Conservation (phyloP, 1,284 basidiomycete genomes). For the Rhodotorula mucilaginosa region DNA sequence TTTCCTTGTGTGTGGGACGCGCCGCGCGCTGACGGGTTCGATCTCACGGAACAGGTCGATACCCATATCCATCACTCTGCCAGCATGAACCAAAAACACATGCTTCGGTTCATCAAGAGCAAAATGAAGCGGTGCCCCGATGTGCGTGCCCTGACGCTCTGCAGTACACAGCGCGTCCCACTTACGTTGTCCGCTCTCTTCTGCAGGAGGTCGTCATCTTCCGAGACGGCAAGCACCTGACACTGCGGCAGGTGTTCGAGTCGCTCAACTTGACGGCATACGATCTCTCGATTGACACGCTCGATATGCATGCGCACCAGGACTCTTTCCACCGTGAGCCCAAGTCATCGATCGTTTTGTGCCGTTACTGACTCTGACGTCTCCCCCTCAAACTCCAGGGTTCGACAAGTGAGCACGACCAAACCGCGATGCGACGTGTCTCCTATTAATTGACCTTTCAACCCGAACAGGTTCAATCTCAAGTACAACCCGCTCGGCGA, state of each 20-base stretch:
- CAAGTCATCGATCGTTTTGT: slow-evolving; percentile 57
- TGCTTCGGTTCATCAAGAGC: slow-evolving; percentile 98
- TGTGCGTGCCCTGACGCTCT: slow-evolving; percentile 42
- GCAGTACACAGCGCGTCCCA: background rate
- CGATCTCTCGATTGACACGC: slow-evolving; percentile 95
- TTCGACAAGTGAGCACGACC: slow-evolving; percentile 68
- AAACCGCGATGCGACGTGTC: background rate
- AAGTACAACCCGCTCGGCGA: slow-evolving; percentile 85
- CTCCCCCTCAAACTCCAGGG: slow-evolving; percentile 46
- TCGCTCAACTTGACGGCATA: slow-evolving; percentile 94
- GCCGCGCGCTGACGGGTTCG: background rate
- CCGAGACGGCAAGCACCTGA: slow-evolving; percentile 85
- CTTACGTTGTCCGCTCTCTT: background rate
- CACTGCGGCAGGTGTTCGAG: slow-evolving; percentile 89
- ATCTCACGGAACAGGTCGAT: slow-evolving; percentile 60
- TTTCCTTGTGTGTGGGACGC: background rate
- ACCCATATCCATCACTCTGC: slow-evolving; percentile 99
- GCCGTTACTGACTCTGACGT: slow-evolving; percentile 54
- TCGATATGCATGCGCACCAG: slow-evolving; percentile 99
- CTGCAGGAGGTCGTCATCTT: slow-evolving; percentile 88
- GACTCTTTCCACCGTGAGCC: slow-evolving; percentile 98
- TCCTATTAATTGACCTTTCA: no score
- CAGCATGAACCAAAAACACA: slow-evolving; percentile 99
- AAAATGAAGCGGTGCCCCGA: slow-evolving; percentile 64
- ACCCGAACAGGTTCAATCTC: slow-evolving; percentile 65